A percentile compares a stretch with the other conserved stretches of the same genome.
phyloP scores from a whole-genome alignment of 352 stramenopile genomes.

The Phytophthora kernoviae region DNA sequence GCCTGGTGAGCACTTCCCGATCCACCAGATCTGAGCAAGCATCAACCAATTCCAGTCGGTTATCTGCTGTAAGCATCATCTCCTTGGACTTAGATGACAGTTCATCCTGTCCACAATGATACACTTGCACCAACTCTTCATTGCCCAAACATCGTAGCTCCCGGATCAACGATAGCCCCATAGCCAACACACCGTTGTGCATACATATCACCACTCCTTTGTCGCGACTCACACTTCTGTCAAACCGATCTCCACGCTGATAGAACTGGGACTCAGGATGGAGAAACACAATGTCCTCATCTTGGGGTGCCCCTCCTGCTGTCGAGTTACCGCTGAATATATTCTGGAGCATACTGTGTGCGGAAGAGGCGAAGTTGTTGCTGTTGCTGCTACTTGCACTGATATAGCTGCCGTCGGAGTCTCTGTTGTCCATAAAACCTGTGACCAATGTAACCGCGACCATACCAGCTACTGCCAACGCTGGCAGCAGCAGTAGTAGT shows the following conservation, averaged over 20 bases:
- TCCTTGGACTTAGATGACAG: constrained; percentile 22
- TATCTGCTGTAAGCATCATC: constrained; percentile 24
- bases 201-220: constrained; percentile 40
- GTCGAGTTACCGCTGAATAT: constrained; percentile 9
- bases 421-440: constrained; percentile 10
- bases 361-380: constrained; percentile 13
- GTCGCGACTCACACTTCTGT: constrained; percentile 21
- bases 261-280: constrained; percentile 24
- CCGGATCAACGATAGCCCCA: constrained; percentile 23
- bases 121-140: constrained; percentile 24
- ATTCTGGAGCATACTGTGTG: constrained; percentile 9
- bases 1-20: constrained; percentile 11
- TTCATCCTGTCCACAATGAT: constrained; percentile 36
- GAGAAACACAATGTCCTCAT: constrained; percentile 17
- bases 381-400: not conserved
- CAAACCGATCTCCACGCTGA: constrained; percentile 26
- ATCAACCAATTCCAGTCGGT: constrained; percentile 43
- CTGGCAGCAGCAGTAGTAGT: constrained; percentile 13
- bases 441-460: constrained; percentile 11
- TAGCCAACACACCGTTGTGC: constrained; percentile 29
- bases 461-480: constrained; percentile 20
- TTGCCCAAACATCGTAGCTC: constrained; percentile 30
- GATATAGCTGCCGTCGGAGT: constrained; percentile 1
- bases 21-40: constrained; percentile 37
- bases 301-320: constrained; percentile 7